These are phyloP conservation scores for Cutaneotrichosporon cutaneum DNA, from an alignment of 1,284 basidiomycete species.

Conservation along the genomic window DNA sequence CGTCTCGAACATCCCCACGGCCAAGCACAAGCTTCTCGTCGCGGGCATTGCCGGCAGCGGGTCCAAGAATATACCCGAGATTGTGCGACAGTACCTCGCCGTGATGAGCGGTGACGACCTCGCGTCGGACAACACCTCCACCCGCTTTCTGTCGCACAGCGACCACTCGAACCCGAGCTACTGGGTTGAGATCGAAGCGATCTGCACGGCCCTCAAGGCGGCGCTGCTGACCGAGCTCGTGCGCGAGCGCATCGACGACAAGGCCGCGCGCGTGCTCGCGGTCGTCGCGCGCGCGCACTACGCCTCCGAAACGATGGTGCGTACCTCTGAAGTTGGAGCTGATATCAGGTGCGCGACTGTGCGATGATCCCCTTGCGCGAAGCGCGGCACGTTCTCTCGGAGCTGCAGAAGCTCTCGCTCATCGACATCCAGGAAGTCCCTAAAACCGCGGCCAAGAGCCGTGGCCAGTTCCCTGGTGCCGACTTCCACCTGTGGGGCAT, in stretches of 20 bases:
- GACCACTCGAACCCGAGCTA: conserved; percentile 59
- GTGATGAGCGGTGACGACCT: conserved; percentile 45
- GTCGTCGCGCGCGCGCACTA: conserved; percentile 86
- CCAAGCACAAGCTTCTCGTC: conserved; percentile 28
- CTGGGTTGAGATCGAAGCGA: conserved; percentile 76
- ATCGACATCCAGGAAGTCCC: conserved; percentile 89
- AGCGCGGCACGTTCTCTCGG: conserved; percentile 74
- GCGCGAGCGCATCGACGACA: conserved; percentile 77
- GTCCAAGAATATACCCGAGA: conserved; percentile 32
- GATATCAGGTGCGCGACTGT: conserved; percentile 75
- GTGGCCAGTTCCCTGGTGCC: conserved; percentile 47
- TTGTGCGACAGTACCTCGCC: conserved; percentile 39
- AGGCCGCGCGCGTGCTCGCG: conserved; percentile 78
- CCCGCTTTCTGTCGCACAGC: conserved; percentile 60
- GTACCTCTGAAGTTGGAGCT: conserved; percentile 29
- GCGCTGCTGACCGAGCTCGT: conserved; percentile 76
- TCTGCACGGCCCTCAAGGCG: conserved; percentile 68
- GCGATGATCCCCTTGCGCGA: conserved; percentile 89
- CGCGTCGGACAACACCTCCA: conserved; percentile 22
- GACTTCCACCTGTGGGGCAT: conserved; percentile 73
- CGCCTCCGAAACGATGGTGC: conserved; percentile 89
- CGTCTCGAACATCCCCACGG: conserved; percentile 31
- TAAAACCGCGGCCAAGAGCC: conserved; percentile 79
- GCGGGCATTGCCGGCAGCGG: conserved; percentile 35
- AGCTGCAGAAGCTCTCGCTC: conserved; percentile 73